These are phyloP conservation scores for Neurospora sp. DNA, from an alignment of 495 filamentous ascomycete species.

Conservation along the genomic window DNA sequence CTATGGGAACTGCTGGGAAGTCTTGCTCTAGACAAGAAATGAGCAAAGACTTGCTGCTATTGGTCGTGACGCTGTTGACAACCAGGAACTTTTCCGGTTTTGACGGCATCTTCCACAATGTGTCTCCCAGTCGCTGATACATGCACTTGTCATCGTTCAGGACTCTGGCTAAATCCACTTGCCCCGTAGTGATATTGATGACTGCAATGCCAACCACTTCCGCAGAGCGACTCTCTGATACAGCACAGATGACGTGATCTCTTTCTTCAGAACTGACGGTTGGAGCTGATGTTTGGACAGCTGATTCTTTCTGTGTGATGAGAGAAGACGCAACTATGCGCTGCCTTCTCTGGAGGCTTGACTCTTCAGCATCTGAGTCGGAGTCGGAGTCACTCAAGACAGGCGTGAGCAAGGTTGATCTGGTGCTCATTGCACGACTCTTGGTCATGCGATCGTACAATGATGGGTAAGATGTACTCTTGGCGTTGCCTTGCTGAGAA, in stretches of 20 bases:
- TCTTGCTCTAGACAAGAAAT: slow-evolving; percentile 54
- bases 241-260: slow-evolving; percentile 74
- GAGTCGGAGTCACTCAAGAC: not conserved
- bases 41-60: slow-evolving; percentile 64
- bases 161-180: slow-evolving; percentile 43
- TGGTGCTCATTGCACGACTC: not conserved
- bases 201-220: slow-evolving; percentile 76
- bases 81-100: slow-evolving; percentile 10
- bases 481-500: not conserved
- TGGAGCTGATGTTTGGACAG: not conserved
- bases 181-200: slow-evolving; percentile 71
- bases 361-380: not conserved
- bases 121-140: slow-evolving; percentile 50
- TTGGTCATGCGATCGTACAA: not conserved
- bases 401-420: not conserved
- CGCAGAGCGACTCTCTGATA: slow-evolving; percentile 78
- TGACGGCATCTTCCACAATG: slow-evolving; percentile 58
- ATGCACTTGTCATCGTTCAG: slow-evolving; percentile 72
- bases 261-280: slow-evolving; percentile 1
- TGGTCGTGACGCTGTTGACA: slow-evolving; percentile 42
- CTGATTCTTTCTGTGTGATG: not conserved
- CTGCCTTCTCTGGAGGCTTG: not conserved
- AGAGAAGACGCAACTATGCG: not conserved
- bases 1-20: slow-evolving; percentile 46
- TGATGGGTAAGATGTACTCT: not conserved